phyloP scores from a whole-genome alignment of 2,329 filamentous ascomycete species.

The Xylariaceae sp. region DNA sequence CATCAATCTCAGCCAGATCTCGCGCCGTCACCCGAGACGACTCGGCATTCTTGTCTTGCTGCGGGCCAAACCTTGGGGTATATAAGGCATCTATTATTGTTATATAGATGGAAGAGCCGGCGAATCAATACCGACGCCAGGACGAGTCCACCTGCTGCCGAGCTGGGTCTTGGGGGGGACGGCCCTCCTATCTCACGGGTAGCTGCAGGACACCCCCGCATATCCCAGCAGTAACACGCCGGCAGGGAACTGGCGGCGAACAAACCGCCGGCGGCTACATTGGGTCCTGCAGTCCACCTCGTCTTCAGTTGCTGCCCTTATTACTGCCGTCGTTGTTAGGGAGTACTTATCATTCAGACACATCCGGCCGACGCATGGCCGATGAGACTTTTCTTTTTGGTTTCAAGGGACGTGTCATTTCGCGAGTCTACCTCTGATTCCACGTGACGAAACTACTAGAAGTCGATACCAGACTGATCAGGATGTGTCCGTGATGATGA shows the following conservation, averaged over 20 bases:
- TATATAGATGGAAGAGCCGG: slow-evolving; percentile 23
- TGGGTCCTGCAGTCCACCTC: slow-evolving; percentile 4
- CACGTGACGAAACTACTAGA: not conserved
- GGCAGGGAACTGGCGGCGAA: slow-evolving; percentile 17
- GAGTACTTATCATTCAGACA: not conserved
- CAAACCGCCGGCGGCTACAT: slow-evolving; percentile 11
- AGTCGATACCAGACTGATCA: not conserved
- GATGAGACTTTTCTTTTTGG: not conserved
- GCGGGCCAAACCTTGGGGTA: slow-evolving; percentile 19
- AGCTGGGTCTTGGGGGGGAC: slow-evolving; percentile 20
- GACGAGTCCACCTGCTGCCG: slow-evolving; percentile 16
- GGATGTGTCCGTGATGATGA: no score
- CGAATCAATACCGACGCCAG: slow-evolving; percentile 22
- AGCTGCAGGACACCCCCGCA: slow-evolving; percentile 25
- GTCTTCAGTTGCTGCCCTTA: not conserved
- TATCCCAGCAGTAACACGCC: slow-evolving; percentile 10
- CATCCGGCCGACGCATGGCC: slow-evolving; percentile 1
- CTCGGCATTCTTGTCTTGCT: slow-evolving; percentile 19
- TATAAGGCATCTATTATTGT: slow-evolving; percentile 11
- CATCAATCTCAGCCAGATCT: slow-evolving; percentile 15
- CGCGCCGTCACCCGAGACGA: slow-evolving; percentile 23
- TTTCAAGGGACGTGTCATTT: not conserved
- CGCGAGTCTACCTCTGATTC: not conserved
- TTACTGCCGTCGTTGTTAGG: not conserved
- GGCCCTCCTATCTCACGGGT: slow-evolving; percentile 22